Evolutionary conservation across 306 rosid species (phyloP).

Genomic region (Luffa aegyptiaca): DNA sequence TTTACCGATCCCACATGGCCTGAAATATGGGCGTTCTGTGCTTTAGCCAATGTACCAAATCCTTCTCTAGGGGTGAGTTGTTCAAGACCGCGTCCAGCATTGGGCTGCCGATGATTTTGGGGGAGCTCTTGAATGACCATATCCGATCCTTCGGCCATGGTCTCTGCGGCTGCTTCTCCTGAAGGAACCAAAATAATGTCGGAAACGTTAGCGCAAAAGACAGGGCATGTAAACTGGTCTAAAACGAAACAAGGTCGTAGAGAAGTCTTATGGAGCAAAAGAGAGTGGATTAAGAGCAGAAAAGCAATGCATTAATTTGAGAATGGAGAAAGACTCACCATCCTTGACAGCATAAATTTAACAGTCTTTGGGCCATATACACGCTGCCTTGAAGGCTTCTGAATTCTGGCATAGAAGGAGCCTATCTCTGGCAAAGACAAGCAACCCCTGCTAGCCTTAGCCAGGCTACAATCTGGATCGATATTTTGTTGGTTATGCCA

Average conservation of each 20-base stretch:
- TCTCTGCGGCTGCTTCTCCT: constrained; percentile 93
- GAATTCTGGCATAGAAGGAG: constrained; percentile 82
- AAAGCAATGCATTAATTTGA: not conserved
- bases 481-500: constrained; percentile 88
- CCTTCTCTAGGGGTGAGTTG: constrained; percentile 59
- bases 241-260: no score
- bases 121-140: constrained; percentile 73
- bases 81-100: constrained; percentile 71
- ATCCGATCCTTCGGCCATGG: constrained; percentile 91
- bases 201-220: not conserved
- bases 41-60: constrained; percentile 92
- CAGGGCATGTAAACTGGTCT: not conserved
- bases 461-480: constrained; percentile 71
- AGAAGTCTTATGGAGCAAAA: not conserved
- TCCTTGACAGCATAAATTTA: constrained; percentile 78
- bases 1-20: constrained; percentile 75
- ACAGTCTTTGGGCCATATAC: constrained; percentile 91
- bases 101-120: constrained; percentile 80
- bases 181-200: not conserved
- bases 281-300: not conserved
- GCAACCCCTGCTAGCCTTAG: constrained; percentile 73
- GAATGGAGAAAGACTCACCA: constrained; percentile 43
- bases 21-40: constrained; percentile 76
- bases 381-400: constrained; percentile 70
- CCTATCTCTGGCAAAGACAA: constrained; percentile 77